Conservation (phyloP, 257 asterid genomes). For the Lithospermum erythrorhizon region DNA sequence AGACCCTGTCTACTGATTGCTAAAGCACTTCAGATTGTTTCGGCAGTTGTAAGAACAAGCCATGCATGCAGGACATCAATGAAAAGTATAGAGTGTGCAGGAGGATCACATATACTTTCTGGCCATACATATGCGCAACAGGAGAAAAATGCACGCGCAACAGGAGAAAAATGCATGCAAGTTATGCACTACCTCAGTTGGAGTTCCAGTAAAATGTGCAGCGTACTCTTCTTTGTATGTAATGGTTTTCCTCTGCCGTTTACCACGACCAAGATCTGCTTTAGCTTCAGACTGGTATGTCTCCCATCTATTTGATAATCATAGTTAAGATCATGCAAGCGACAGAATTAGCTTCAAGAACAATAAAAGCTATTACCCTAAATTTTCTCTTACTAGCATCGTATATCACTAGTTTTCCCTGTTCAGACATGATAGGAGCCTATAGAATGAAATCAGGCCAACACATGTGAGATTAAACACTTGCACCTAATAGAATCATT, state of each 20-base stretch:
- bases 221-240: slow-evolving; percentile 86
- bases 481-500: background rate
- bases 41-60: background rate
- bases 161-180: background rate
- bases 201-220: slow-evolving; percentile 46
- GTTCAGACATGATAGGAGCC: background rate
- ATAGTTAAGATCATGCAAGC: slow-evolving; percentile 8
- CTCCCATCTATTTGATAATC: slow-evolving; percentile 67
- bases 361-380: background rate
- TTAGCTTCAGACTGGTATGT: slow-evolving; percentile 80
- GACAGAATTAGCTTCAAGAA: background rate
- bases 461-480: background rate
- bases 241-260: slow-evolving; percentile 89
- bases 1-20: background rate
- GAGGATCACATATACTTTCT: too few relatives aligned
- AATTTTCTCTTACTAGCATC: background rate
- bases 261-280: slow-evolving; percentile 98
- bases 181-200: slow-evolving; percentile 39
- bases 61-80: background rate
- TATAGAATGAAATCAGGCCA: background rate
- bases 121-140: background rate
- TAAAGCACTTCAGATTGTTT: background rate
- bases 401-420: background rate
- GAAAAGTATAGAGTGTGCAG: too few relatives aligned
- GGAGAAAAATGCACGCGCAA: background rate